Base-by-base conservation (phyloP, 192 early-diverging fungal genomes). In the Geranomyces variabilis region DNA sequence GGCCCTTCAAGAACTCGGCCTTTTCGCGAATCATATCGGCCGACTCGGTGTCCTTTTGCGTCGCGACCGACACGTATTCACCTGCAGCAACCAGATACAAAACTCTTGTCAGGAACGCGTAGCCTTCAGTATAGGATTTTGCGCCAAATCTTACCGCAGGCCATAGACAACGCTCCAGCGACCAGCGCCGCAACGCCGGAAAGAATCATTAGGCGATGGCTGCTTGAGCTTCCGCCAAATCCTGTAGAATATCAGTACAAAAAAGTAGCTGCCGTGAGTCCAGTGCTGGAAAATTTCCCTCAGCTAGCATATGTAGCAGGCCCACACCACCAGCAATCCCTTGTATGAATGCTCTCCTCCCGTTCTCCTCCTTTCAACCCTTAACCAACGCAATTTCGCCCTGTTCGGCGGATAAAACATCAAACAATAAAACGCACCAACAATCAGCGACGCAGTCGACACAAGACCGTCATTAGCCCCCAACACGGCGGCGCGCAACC, bases 401-500 rank as follows among this genome's bases (percentile, higher is more conserved):
- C n/a, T n/a, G n/a, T 31, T 9, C 61, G 12, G 4, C 61, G 30
- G 36, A 41, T 3, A 41, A 41, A 41, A 41, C 36, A 10, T 41
- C n/a, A n/a, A n/a, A n/a, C n/a, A n/a, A 41, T 3, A 3, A 14
- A 28, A 55, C 51, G 6, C 31, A 72, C 77, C 80, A 7, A 82
- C 15, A 26, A 84, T 78, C 14, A 84, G 66, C 17, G 82, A 84
- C 0, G 76, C 71, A n/a, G 58, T 75, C 13, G 76, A 82, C 13
- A 84, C 75, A 13, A 84, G 70, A 22, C 82, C 82, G 56, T 84
- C 83, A 45, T 83, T 84, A 24, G 82, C 81, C 26, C 83, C 83
- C 22, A 84, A 56, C 7, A 84, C 66, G 19, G 79, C 82, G 14
- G 83, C 83, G 19, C 82, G 68, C 55, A 82, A 44, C 81, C 80